A percentile compares a stretch with the other conserved stretches of the same genome.
phyloP scores from a whole-genome alignment of 805 yeast genomes.

The Saturnispora gosingensis region DNA sequence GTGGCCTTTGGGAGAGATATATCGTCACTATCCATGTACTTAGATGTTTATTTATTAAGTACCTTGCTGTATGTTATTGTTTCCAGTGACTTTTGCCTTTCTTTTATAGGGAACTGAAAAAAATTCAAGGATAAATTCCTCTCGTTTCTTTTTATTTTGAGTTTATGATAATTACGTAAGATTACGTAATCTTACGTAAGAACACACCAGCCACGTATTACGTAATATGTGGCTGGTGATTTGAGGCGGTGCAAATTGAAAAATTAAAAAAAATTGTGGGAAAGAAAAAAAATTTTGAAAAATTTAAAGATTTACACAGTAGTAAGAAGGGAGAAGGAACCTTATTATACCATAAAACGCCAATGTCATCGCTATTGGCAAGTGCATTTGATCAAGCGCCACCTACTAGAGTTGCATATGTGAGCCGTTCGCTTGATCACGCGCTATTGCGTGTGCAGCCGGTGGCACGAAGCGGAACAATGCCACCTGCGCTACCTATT shows the following conservation, averaged over 20 bases:
- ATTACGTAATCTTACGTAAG: neutral
- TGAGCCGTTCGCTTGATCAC: conserved; percentile 8
- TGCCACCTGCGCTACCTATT: neutral
- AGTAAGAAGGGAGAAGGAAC: neutral
- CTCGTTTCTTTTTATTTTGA: neutral
- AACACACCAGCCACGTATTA: neutral
- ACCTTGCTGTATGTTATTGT: neutral
- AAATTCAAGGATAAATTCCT: neutral
- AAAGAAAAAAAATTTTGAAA: neutral
- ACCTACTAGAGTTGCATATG: conserved; percentile 6
- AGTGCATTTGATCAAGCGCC: conserved; percentile 4
- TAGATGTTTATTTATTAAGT: neutral
- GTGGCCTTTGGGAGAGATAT: conserved; percentile 55
- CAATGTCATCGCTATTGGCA: conserved; percentile 2
- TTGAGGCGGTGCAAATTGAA: neutral
- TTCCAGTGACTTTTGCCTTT: neutral
- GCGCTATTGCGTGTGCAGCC: conserved; percentile 9
- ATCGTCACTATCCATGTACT: conserved; percentile 23
- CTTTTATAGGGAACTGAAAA: neutral
- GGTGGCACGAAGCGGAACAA: neutral
- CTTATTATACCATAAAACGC: neutral
- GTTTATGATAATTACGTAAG: neutral
- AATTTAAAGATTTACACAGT: neutral
- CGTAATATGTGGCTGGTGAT: neutral
- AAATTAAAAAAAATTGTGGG: neutral